A percentile compares a stretch with the other conserved stretches of the same genome.
Conservation (phyloP, 2,329 filamentous ascomycete species). For the Elsinoe ampelina region DNA sequence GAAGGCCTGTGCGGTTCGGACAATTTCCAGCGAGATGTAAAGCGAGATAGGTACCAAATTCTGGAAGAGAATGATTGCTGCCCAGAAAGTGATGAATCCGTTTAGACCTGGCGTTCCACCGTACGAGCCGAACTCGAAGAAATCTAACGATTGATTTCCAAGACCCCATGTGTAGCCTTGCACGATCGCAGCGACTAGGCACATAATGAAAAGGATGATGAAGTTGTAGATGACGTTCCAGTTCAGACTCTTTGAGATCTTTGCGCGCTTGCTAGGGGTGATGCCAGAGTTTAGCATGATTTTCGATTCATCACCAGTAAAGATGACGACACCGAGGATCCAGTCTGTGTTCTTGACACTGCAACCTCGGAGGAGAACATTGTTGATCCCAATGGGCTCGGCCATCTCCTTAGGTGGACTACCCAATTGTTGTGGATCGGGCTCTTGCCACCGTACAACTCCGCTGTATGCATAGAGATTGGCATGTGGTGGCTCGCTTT, state of each 20-base stretch:
- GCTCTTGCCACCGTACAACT: slow-evolving; percentile 77
- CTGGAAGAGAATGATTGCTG: slow-evolving; percentile 87
- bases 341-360: slow-evolving; percentile 93
- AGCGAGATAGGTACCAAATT: slow-evolving; percentile 98
- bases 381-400: slow-evolving; percentile 91
- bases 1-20: slow-evolving; percentile 82
- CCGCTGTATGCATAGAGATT: slow-evolving; percentile 95
- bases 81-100: slow-evolving; percentile 96
- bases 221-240: slow-evolving; percentile 98
- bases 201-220: slow-evolving; percentile 78
- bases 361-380: slow-evolving; percentile 84
- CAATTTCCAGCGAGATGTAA: slow-evolving; percentile 94
- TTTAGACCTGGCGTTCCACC: slow-evolving; percentile 62
- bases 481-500: slow-evolving; percentile 83
- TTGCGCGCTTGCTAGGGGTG: slow-evolving; percentile 85
- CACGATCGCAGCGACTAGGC: slow-evolving; percentile 72
- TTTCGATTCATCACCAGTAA: slow-evolving; percentile 93
- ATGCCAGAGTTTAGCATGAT: slow-evolving; percentile 98
- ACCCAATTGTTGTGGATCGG: slow-evolving; percentile 52
- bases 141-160: slow-evolving; percentile 62
- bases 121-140: slow-evolving; percentile 72
- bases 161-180: slow-evolving; percentile 76
- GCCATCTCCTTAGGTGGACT: slow-evolving; percentile 66
- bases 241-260: slow-evolving; percentile 87
- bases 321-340: slow-evolving; percentile 84